Evolutionary conservation across 192 early-diverging fungal species (phyloP).

Genomic region (Backusella parvicylindrica): DNA sequence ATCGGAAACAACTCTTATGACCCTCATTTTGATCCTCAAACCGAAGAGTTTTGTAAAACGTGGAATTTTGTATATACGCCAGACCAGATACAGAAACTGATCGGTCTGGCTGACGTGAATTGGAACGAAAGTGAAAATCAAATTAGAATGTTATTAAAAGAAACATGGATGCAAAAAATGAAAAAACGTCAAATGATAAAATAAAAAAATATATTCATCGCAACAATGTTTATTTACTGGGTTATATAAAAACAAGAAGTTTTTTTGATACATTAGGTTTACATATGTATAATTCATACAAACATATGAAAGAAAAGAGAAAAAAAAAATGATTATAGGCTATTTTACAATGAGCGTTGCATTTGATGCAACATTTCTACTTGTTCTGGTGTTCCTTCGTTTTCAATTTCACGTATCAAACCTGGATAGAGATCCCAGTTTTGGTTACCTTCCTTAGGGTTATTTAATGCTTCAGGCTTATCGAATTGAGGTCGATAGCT

Average conservation of each 20-base stretch:
- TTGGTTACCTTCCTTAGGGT: background rate
- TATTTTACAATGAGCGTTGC: background rate
- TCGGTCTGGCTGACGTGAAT: conserved; percentile 52
- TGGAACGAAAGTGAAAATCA: conserved; percentile 48
- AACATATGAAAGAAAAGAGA: background rate
- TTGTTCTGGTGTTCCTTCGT: conserved; percentile 9
- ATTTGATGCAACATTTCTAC: conserved; percentile 13
- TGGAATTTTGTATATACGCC: conserved; percentile 66
- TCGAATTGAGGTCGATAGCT: background rate
- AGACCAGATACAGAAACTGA: conserved; percentile 59
- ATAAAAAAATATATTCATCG: background rate
- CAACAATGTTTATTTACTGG: background rate
- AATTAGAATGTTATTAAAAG: conserved; percentile 40
- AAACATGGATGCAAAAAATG: conserved; percentile 46
- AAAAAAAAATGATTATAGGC: background rate
- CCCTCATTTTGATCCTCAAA: conserved; percentile 60
- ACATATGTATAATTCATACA: background rate
- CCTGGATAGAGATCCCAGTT: conserved; percentile 16
- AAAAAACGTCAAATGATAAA: background rate
- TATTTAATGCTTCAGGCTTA: too few relatives aligned
- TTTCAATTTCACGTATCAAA: conserved; percentile 7
- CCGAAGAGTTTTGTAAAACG: conserved; percentile 60
- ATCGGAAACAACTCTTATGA: conserved; percentile 50
- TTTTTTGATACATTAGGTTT: background rate
- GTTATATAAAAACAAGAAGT: background rate